Evolutionary conservation across 768 basidiomycete species (phyloP), one percentile per base, ranked within the genome.

Genomic region (Mycena polygramma): DNA sequence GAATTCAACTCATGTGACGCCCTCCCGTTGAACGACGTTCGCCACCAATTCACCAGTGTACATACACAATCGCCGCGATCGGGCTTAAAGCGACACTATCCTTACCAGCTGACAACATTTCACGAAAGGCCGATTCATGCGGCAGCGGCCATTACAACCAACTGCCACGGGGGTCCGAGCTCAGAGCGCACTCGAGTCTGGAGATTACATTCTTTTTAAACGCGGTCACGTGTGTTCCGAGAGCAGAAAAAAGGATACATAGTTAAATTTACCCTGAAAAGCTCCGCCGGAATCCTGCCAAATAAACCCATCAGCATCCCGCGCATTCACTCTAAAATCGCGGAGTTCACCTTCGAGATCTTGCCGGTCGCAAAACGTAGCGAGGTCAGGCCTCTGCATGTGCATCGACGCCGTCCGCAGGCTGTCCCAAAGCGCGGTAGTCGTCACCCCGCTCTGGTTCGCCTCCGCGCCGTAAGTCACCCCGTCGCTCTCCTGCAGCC

Each of bases 401-500:
- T 96, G 91, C 77, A 95, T 75, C 78, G 94, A 94, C 45, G 92
- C 90, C 48, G 91, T 94, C 81, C 91, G 91, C 73, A 99, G 81
- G 75, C 92, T 94, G 60, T 95, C 94, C 97, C 97, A 99, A 48
- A 98, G 81, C 3, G 92, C 87, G 20, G 86, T 86, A 30, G 93
- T 92, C 2, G 91, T 92, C 54, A 97, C 89, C 10, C 93, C 94
- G 48, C 91, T 90, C 4, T 45, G 36, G 49, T 81, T 83, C 60
- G 89, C 85, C 60, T 87, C 86, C 69, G 79, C 75, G 4, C 83
- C 83, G 54, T 77, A 75, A 9, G 78, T 75, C 37, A 91, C 85
- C 11, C 91, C 88, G 74, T 98, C 97, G 57, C 89, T 90, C 69
- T 97, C 94, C 79, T 99, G 98, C 30, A 98, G 83, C 46, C 92